These are phyloP conservation scores for Claviceps cyperi DNA, from an alignment of 2,329 filamentous ascomycete species.

Conservation along the genomic window DNA sequence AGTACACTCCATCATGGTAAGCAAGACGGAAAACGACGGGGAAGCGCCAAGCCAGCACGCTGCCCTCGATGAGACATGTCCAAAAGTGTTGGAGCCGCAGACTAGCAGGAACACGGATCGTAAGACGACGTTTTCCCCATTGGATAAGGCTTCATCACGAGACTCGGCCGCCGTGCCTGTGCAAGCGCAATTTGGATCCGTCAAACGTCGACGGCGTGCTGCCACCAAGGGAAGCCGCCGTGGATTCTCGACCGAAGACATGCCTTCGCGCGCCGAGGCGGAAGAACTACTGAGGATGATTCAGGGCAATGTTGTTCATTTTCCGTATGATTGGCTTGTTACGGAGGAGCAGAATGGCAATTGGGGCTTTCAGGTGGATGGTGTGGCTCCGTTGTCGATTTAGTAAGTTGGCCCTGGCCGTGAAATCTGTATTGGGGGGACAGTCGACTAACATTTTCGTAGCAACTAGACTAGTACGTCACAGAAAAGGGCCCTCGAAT, in stretches of 20 bases:
- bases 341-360: constrained; percentile 86
- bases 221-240: constrained; percentile 56
- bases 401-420: constrained; percentile 49
- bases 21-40: neutral
- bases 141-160: constrained; percentile 31
- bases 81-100: constrained; percentile 19
- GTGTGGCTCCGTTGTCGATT: constrained; percentile 90
- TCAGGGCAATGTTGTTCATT: constrained; percentile 79
- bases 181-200: constrained; percentile 28
- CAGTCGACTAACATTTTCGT: neutral
- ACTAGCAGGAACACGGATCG: constrained; percentile 30
- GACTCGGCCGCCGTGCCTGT: constrained; percentile 17
- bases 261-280: constrained; percentile 60
- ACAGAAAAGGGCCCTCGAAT: too few relatives aligned
- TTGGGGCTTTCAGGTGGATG: constrained; percentile 93
- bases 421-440: too few relatives aligned
- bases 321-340: constrained; percentile 91
- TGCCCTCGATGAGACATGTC: constrained; percentile 25
- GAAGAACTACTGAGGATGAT: constrained; percentile 69
- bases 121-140: constrained; percentile 41
- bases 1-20: constrained; percentile 22
- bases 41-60: constrained; percentile 28
- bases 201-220: constrained; percentile 49
- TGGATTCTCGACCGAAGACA: constrained; percentile 55
- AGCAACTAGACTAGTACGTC: constrained; percentile 1